These are phyloP conservation scores for Cyanodermella asteris DNA, from an alignment of 2,329 filamentous ascomycete species.

Conservation along the genomic window DNA sequence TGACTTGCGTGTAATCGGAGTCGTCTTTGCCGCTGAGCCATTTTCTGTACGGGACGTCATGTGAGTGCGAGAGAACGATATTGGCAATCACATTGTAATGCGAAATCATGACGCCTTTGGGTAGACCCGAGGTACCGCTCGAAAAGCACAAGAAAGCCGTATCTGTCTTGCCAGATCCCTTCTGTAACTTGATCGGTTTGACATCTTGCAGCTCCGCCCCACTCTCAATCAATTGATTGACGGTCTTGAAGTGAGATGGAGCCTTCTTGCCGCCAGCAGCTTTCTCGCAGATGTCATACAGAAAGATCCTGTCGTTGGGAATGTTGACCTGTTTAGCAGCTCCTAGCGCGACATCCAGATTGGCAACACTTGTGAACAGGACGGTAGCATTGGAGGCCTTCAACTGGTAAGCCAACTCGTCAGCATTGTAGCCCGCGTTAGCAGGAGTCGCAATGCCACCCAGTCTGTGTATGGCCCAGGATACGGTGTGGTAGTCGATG, in stretches of 20 bases:
- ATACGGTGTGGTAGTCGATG: conserved; percentile 46
- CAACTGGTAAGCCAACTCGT: conserved; percentile 45
- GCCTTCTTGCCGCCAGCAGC: conserved; percentile 23
- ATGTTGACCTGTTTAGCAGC: conserved; percentile 40
- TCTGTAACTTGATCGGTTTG: conserved; percentile 35
- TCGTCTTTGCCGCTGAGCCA: conserved; percentile 9
- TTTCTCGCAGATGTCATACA: conserved; percentile 38
- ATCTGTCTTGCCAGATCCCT: conserved; percentile 43
- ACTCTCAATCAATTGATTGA: conserved; percentile 38
- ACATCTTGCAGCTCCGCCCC: conserved; percentile 32
- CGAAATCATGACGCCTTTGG: conserved; percentile 69
- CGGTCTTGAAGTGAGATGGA: conserved; percentile 31
- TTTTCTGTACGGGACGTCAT: conserved; percentile 24
- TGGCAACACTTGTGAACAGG: conserved; percentile 42
- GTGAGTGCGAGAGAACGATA: conserved; percentile 37
- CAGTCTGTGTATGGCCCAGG: conserved; percentile 44
- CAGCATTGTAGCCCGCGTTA: conserved; percentile 42
- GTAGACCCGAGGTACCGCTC: conserved; percentile 57
- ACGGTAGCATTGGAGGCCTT: conserved; percentile 40
- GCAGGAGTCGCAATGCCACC: conserved; percentile 46
- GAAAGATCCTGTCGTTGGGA: conserved; percentile 35
- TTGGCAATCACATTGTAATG: conserved; percentile 64
- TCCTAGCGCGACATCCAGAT: conserved; percentile 35
- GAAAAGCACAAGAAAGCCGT: conserved; percentile 63
- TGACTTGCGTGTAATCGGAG: conserved; percentile 26